Percentiles rank a stretch among this genome's conserved stretches.
phyloP scores from a whole-genome alignment of 352 stramenopile species.

The Phytophthora constricta region DNA sequence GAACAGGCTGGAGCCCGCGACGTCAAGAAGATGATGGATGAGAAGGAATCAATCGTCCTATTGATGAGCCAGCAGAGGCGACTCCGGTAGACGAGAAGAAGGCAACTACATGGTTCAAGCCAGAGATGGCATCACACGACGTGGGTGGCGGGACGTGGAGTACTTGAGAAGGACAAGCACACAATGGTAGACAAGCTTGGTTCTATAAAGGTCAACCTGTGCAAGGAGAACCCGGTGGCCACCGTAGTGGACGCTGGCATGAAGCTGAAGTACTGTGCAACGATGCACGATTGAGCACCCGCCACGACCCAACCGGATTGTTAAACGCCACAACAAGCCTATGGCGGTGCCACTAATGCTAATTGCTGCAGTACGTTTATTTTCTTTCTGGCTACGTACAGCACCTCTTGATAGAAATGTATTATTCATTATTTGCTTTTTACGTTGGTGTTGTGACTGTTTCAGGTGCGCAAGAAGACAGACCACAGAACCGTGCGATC shows the following conservation, averaged over 20 bases:
- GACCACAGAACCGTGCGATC: conserved; percentile 94
- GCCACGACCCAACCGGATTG: conserved; percentile 78
- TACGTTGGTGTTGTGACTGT: conserved; percentile 1
- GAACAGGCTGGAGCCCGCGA: conserved; percentile 83
- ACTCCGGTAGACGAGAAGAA: conserved; percentile 22
- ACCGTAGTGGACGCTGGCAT: conserved; percentile 69
- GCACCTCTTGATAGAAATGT: too few relatives aligned
- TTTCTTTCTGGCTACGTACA: not conserved
- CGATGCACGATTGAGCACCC: conserved; percentile 94
- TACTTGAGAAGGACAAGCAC: conserved; percentile 87
- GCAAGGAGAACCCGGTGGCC: conserved; percentile 56
- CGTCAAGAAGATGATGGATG: conserved; percentile 88
- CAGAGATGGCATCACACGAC: conserved; percentile 60
- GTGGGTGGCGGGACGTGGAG: conserved; percentile 97
- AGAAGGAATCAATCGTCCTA: conserved; percentile 80
- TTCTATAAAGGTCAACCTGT: conserved; percentile 64
- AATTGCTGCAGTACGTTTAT: conserved; percentile 85
- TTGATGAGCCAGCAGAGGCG: conserved; percentile 54
- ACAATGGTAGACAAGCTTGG: conserved; percentile 75
- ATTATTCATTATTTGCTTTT: too few relatives aligned
- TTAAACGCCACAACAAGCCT: conserved; percentile 72
- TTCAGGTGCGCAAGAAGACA: conserved; percentile 95
- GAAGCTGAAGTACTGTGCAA: conserved; percentile 85
- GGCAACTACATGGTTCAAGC: conserved; percentile 47
- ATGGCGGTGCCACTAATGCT: conserved; percentile 93